Evolutionary conservation across 495 filamentous ascomycete genomes (phyloP).

Genomic region (Aspergillus cavernicola): DNA sequence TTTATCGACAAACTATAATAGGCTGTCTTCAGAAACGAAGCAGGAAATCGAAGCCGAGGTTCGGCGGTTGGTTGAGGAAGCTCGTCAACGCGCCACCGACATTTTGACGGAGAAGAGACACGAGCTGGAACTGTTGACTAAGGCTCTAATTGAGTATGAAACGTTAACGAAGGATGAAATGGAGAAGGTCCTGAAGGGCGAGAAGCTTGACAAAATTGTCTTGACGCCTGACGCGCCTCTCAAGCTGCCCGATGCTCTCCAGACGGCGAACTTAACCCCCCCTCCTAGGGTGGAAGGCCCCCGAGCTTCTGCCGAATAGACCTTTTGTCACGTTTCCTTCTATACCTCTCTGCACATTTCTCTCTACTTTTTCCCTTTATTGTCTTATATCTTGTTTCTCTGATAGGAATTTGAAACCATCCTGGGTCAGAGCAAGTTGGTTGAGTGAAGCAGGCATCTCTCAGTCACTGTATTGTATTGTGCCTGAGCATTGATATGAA

Average conservation of each 20-base stretch:
- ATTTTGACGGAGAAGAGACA: constrained; percentile 68
- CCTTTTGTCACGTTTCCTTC: neutral
- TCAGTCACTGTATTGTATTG: neutral
- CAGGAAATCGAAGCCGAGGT: constrained; percentile 82
- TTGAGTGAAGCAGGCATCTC: neutral
- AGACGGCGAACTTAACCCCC: constrained; percentile 26
- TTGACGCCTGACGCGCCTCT: constrained; percentile 44
- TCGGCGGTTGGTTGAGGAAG: constrained; percentile 77
- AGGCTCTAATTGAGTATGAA: constrained; percentile 91
- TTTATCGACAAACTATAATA: constrained; percentile 70
- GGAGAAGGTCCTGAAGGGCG: constrained; percentile 78
- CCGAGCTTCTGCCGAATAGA: constrained; percentile 23
- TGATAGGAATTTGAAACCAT: too few species aligned
- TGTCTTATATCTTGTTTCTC: neutral
- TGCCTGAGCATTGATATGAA: too few species aligned
- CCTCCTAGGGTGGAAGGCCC: constrained; percentile 18
- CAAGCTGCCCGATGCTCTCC: constrained; percentile 51
- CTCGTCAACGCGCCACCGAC: constrained; percentile 64
- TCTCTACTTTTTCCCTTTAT: neutral
- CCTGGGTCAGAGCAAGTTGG: neutral
- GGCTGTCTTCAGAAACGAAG: constrained; percentile 78
- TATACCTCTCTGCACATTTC: neutral
- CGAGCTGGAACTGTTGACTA: constrained; percentile 81
- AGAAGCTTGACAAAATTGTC: constrained; percentile 66
- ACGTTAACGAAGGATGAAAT: constrained; percentile 85